These are phyloP conservation scores for Phytophthora foliorum DNA, from an alignment of 352 stramenopile genomes.

Conservation along the genomic window DNA sequence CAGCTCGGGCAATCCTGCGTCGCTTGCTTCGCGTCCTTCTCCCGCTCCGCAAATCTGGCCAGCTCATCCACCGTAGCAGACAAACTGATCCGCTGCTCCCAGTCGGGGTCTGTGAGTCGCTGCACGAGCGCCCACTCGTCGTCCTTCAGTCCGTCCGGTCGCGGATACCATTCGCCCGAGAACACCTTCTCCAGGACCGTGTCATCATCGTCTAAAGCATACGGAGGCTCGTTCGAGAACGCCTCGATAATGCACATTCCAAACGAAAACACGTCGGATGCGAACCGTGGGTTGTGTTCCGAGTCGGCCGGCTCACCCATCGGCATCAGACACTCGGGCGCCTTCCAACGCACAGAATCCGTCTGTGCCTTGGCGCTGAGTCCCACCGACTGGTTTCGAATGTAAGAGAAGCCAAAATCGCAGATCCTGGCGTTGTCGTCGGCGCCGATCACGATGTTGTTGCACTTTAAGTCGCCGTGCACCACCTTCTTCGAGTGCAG, in stretches of 20 bases:
- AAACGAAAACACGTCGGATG: constrained; percentile 43
- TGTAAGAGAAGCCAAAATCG: constrained; percentile 45
- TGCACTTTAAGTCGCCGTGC: constrained; percentile 87
- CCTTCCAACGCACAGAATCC: constrained; percentile 37
- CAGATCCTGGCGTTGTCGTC: constrained; percentile 34
- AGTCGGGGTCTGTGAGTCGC: constrained; percentile 13
- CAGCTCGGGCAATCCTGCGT: constrained; percentile 14
- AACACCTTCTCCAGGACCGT: constrained; percentile 14
- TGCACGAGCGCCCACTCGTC: constrained; percentile 28
- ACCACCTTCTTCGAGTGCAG: constrained; percentile 69
- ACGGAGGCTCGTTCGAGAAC: constrained; percentile 21
- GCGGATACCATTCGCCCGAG: constrained; percentile 12
- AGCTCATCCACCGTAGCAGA: constrained; percentile 6
- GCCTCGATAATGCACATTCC: constrained; percentile 50
- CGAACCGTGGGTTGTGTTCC: constrained; percentile 19
- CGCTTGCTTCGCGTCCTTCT: constrained; percentile 8
- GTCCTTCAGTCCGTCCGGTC: constrained; percentile 15
- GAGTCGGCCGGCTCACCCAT: constrained; percentile 8
- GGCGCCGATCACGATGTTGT: constrained; percentile 76
- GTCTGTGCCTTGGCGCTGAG: constrained; percentile 30
- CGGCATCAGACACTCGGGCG: constrained; percentile 34
- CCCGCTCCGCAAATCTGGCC: constrained; percentile 9
- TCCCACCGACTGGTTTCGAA: constrained; percentile 24
- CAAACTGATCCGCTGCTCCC: constrained; percentile 10
- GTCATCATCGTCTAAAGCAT: constrained; percentile 24